Evolutionary conservation across 148 eudicot species (phyloP).

Genomic region (Rhododendron williamsianum): DNA sequence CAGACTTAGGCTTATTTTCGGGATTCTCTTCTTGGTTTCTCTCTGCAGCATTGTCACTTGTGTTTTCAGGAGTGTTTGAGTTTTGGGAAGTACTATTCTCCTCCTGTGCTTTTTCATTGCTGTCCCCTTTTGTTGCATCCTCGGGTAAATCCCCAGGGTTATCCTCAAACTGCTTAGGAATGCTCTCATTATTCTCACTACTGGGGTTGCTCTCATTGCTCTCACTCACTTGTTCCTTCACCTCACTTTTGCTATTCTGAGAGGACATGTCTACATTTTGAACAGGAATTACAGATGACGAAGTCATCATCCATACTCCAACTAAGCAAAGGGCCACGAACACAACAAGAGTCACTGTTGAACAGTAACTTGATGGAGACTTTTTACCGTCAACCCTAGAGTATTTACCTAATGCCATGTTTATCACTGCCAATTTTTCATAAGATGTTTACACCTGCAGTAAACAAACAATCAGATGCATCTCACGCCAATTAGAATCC

Average conservation of each 20-base stretch:
- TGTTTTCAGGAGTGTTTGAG: constrained; percentile 18
- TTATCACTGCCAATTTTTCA: constrained; percentile 11
- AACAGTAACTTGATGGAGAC: constrained; percentile 55
- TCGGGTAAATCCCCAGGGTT: constrained; percentile 67
- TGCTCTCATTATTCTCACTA: constrained; percentile 26
- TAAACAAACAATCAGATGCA: neutral
- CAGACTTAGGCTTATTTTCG: constrained; percentile 16
- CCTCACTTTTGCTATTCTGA: constrained; percentile 44
- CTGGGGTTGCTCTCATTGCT: constrained; percentile 17
- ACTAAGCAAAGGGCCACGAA: constrained; percentile 71
- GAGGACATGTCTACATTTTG: constrained; percentile 41
- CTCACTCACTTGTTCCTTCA: constrained; percentile 31
- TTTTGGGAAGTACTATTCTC: constrained; percentile 29
- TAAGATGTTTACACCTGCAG: constrained; percentile 27
- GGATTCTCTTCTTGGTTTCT: constrained; percentile 29
- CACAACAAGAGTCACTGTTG: constrained; percentile 51
- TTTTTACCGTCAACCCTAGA: constrained; percentile 64
- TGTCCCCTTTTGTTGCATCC: constrained; percentile 68
- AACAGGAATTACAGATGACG: constrained; percentile 51
- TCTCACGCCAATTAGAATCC: neutral
- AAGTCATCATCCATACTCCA: constrained; percentile 83
- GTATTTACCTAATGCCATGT: constrained; percentile 64
- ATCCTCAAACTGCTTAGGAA: constrained; percentile 62
- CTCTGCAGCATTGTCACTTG: constrained; percentile 21
- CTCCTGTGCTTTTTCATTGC: constrained; percentile 24